phyloP scores from a whole-genome alignment of 257 asterid species.

The Coffea eugenioides region DNA sequence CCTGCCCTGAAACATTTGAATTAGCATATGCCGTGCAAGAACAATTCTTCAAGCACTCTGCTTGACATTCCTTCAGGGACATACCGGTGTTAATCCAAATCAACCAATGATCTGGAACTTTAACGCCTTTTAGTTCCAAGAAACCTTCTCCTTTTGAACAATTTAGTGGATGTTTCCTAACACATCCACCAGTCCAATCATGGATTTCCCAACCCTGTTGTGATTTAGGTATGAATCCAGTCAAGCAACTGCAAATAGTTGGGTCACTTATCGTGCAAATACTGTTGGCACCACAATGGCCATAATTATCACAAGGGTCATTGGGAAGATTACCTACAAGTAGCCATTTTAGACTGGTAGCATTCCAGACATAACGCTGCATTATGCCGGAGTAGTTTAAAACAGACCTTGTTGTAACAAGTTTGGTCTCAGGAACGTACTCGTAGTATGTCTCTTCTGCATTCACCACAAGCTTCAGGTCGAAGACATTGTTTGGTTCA shows the following conservation, averaged over 20 bases:
- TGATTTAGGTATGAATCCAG: slow-evolving; percentile 38
- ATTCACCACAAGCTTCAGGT: background rate
- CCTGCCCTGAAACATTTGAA: slow-evolving; percentile 33
- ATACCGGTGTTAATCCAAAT: slow-evolving; percentile 36
- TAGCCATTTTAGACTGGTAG: slow-evolving; percentile 5
- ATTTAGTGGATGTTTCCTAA: slow-evolving; percentile 32
- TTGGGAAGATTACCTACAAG: background rate
- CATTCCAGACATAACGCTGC: background rate
- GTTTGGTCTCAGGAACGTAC: background rate
- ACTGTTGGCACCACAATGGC: slow-evolving; percentile 37
- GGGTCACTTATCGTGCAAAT: slow-evolving; percentile 26
- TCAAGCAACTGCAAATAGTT: slow-evolving; percentile 34
- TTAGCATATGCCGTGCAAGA: slow-evolving; percentile 28
- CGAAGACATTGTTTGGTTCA: background rate
- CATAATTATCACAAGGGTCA: slow-evolving; percentile 40
- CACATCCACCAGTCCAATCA: slow-evolving; percentile 35
- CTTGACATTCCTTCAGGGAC: slow-evolving; percentile 32
- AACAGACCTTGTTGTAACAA: slow-evolving; percentile 4
- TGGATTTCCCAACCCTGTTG: slow-evolving; percentile 24
- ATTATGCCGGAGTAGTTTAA: background rate
- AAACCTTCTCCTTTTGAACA: slow-evolving; percentile 50
- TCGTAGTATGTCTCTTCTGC: slow-evolving; percentile 31
- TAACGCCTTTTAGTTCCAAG: slow-evolving; percentile 33
- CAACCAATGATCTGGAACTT: slow-evolving; percentile 48
- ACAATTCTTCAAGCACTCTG: slow-evolving; percentile 34